phyloP scores from a whole-genome alignment of 768 basidiomycete genomes.

The Pulveroboletus sp. region DNA sequence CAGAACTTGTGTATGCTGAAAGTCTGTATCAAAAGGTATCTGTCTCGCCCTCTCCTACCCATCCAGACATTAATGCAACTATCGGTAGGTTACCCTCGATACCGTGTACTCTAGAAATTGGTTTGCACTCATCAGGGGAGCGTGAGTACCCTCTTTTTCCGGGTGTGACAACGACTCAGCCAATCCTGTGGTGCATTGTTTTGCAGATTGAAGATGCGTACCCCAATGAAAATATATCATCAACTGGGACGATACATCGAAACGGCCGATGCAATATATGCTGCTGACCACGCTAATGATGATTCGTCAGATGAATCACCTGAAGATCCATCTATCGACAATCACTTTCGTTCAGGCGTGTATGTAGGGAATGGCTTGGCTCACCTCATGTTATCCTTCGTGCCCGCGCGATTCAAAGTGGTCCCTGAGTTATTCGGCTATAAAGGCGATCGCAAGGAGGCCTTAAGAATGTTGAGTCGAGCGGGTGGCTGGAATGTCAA shows the following conservation, averaged over 20 bases:
- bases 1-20: slow-evolving; percentile 90
- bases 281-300: slow-evolving; percentile 30
- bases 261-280: slow-evolving; percentile 52
- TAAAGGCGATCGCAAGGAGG: slow-evolving; percentile 73
- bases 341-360: slow-evolving; percentile 88
- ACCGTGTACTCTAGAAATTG: slow-evolving; percentile 91
- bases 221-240: slow-evolving; percentile 78
- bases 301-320: slow-evolving; percentile 19
- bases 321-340: slow-evolving; percentile 67
- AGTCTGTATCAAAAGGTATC: slow-evolving; percentile 60
- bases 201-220: slow-evolving; percentile 82
- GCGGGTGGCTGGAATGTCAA: slow-evolving; percentile 64
- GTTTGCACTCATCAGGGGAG: slow-evolving; percentile 89
- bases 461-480: slow-evolving; percentile 51
- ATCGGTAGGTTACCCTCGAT: slow-evolving; percentile 64
- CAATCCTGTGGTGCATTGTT: not conserved
- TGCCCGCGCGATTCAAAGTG: slow-evolving; percentile 77
- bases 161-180: not conserved
- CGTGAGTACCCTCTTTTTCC: slow-evolving; percentile 46
- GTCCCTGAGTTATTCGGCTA: slow-evolving; percentile 89
- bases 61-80: not conserved
- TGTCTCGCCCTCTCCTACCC: not conserved
- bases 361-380: slow-evolving; percentile 82
- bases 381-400: slow-evolving; percentile 75
- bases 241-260: slow-evolving; percentile 75